Evolutionary conservation across 108 stramenopile species (phyloP), one percentile per base, ranked within the genome.

Genomic region (Skeletonema costatum): DNA sequence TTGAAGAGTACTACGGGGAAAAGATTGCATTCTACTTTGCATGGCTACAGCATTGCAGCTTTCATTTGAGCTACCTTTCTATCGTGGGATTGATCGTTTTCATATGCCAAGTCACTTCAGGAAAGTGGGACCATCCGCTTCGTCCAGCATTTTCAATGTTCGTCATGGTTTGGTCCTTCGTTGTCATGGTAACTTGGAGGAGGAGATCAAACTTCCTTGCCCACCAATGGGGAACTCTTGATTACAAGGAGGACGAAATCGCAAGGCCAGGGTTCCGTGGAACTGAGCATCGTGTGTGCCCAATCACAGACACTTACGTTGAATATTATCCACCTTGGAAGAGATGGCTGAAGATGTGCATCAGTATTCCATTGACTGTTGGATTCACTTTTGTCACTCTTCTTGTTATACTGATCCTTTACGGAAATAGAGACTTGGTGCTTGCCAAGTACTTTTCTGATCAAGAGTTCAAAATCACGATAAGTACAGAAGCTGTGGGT

Each of bases 1-100:
- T 99, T 70, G 97, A 98, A 38, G 89, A 97, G 70, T 99, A 99
- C 75, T 98, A 97, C 70, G 99, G 99, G 33, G 99, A 99, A 75
- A 91, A 93, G 66, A 85, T 98, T 29, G 97, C 98, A 6, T 98
- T 98, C 81, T 99, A 99, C 86, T 99, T 99, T 78, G 99, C 98
- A 16, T 99, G 97, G 96, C 70, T 98, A 46, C 94, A 97, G 63
- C 98, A 97, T 78, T 91, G 88, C 76, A 95, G 97, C 29, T 75
- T 79, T 16, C 94, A 96, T 71, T 83, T 98, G 31, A 41, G 95
- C 0, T 82, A 88, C 32, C 84, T 93, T 32, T 85, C 92, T 44
- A 38, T 93, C 1, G 38, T 92, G 33, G 96, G 97, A 1, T 32
- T 87, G n/a, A 81, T 92, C 12, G 85, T 96, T 4, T 92, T 94